phyloP scores from a whole-genome alignment of 2,329 filamentous ascomycete species.

The Beauveria caledonica region DNA sequence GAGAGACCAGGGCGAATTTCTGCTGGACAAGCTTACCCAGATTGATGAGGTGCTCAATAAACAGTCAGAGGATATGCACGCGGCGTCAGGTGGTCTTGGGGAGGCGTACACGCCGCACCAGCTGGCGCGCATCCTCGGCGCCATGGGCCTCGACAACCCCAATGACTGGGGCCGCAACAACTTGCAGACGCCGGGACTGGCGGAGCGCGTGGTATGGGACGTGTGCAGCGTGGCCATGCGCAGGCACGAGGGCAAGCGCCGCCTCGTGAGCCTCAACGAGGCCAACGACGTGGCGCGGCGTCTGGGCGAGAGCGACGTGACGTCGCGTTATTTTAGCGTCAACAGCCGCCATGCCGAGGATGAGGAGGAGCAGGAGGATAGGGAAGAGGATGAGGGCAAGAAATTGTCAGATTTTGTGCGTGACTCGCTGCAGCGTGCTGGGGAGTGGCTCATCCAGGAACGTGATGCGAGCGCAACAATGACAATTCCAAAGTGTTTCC shows the following conservation, averaged over 20 bases:
- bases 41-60: neutral
- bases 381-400: conserved; percentile 17
- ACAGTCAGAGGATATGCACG: conserved; percentile 15
- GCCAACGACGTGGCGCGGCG: conserved; percentile 51
- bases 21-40: conserved; percentile 4
- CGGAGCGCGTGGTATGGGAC: conserved; percentile 25
- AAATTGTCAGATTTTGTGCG: conserved; percentile 23
- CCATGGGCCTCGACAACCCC: conserved; percentile 20
- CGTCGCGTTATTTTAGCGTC: conserved; percentile 29
- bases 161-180: conserved; percentile 8
- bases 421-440: conserved; percentile 6
- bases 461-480: conserved; percentile 14
- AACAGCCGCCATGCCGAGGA: conserved; percentile 20
- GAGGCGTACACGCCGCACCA: conserved; percentile 20
- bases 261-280: conserved; percentile 46
- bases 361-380: conserved; percentile 20
- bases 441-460: conserved; percentile 17
- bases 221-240: conserved; percentile 25
- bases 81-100: conserved; percentile 22
- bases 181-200: conserved; percentile 1
- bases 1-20: conserved; percentile 7
- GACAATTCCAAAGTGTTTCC: neutral
- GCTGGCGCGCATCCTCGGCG: conserved; percentile 19
- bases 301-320: conserved; percentile 40
- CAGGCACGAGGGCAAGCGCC: conserved; percentile 31